phyloP scores from a whole-genome alignment of 2,329 filamentous ascomycete species.

The Dactylellina cionopaga region DNA sequence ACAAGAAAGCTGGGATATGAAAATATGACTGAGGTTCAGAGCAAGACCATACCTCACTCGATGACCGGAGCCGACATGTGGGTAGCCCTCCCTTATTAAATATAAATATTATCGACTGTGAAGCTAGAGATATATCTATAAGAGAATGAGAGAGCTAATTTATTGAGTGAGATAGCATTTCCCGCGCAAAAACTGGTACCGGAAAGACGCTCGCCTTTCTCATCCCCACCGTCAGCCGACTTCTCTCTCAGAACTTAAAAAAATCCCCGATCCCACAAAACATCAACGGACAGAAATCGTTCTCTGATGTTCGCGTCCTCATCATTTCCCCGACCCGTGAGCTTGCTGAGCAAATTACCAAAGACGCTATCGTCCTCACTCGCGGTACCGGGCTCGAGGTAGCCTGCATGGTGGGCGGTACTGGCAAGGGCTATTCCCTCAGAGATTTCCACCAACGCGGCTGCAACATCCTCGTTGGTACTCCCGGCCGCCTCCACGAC shows the following conservation, averaged over 20 bases:
- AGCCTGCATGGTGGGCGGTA: conserved; percentile 89
- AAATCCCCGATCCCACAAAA: conserved; percentile 59
- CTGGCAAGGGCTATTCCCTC: conserved; percentile 77
- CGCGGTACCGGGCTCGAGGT: conserved; percentile 73
- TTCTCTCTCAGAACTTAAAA: conserved; percentile 57
- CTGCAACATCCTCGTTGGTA: conserved; percentile 89
- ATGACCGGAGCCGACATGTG: conserved; percentile 85
- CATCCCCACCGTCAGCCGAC: conserved; percentile 78
- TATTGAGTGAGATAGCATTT: conserved; percentile 69
- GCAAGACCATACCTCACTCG: conserved; percentile 80
- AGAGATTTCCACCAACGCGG: conserved; percentile 75
- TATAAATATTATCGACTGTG: no score
- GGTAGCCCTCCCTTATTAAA: conserved; percentile 61
- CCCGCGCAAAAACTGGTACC: conserved; percentile 95
- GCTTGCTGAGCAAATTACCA: conserved; percentile 80
- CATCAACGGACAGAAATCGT: conserved; percentile 55
- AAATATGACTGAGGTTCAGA: conserved; percentile 92
- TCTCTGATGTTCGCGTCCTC: conserved; percentile 73
- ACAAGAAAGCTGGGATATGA: conserved; percentile 77
- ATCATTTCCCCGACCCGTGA: conserved; percentile 83
- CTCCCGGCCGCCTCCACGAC: conserved; percentile 87
- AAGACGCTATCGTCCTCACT: conserved; percentile 77
- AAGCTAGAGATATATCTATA: no score
- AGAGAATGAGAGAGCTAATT: no score
- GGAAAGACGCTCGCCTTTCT: conserved; percentile 97